Evolutionary conservation across 1,284 basidiomycete genomes (phyloP), one percentile per base, ranked within the genome.

Genomic region (Boletus smithii): DNA sequence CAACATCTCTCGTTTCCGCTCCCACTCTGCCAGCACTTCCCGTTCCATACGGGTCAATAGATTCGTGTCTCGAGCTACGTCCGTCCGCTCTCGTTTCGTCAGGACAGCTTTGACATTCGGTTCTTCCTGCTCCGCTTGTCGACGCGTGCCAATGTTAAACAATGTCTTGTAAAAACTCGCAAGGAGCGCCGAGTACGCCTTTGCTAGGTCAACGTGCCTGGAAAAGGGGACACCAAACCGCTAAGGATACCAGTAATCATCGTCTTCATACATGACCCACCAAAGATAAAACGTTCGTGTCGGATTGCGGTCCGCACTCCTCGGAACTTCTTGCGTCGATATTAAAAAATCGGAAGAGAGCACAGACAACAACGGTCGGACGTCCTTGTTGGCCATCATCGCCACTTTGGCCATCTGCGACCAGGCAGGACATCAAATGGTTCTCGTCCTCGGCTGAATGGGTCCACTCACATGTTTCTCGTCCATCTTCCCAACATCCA

Each of bases 401-500:
- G 92, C 91, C 38, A 89, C 76, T 69, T 97, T 95, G 18, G 92
- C 88, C 34, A 99, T 88, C 91, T 95, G 56, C n/a, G 37, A 14
- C 18, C 23, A 34, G 16, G 18, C n/a, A 7, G 20, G 32, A 14
- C 30, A 20, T 59, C 30, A 57, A n/a, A 20, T 11, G 0, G 8
- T 14, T 8, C 24, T 18, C 16, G 33, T 42, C 9, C 22, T 38
- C 30, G 30, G 35, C 14, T n/a, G 2, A 45, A 30, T 5, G 4
- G 8, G 5, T 16, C 30, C 11, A 46, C 34, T 29, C 37, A 45
- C 49, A 42, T 94, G 91, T 64, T 95, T 95, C 68, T 98, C 95
- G 53, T 95, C 91, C 73, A 95, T 85, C 69, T 97, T 97, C n/a
- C 91, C 92, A n/a, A 85, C 85, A 46, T 88, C 83, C 42, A 91